Evolutionary conservation across 257 asterid species (phyloP).

Genomic region (Voacanga thouarsii): DNA sequence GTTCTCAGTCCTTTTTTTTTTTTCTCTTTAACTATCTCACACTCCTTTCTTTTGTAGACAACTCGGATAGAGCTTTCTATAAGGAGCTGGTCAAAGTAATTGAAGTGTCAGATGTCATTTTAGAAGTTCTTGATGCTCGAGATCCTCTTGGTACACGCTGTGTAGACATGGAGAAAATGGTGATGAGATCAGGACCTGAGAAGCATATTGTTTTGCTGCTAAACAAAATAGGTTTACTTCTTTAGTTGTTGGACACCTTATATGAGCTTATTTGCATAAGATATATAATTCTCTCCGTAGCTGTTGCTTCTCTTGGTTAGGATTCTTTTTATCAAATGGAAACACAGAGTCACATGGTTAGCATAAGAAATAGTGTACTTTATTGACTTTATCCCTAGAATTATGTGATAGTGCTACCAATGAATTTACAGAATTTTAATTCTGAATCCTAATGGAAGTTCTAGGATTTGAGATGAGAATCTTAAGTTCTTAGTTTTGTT

Average conservation of each 20-base stretch:
- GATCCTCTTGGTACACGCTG: slow-evolving; percentile 96
- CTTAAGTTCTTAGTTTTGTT: background rate
- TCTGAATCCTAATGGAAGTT: background rate
- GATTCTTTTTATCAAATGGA: background rate
- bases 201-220: slow-evolving; percentile 85
- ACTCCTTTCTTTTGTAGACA: slow-evolving; percentile 36
- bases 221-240: slow-evolving; percentile 73
- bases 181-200: slow-evolving; percentile 65
- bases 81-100: slow-evolving; percentile 90
- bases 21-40: slow-evolving; percentile 5
- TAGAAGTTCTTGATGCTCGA: slow-evolving; percentile 98
- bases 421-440: background rate
- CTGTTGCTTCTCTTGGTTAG: background rate
- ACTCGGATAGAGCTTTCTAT: slow-evolving; percentile 75
- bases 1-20: background rate
- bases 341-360: background rate
- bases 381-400: too few species aligned
- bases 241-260: background rate
- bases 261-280: too few species aligned
- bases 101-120: slow-evolving; percentile 88
- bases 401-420: background rate
- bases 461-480: background rate
- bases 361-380: background rate
- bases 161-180: slow-evolving; percentile 90
- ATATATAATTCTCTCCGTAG: background rate